phyloP scores from a whole-genome alignment of 371 early-diverging fungal genomes.

The Umbelopsis sp. region DNA sequence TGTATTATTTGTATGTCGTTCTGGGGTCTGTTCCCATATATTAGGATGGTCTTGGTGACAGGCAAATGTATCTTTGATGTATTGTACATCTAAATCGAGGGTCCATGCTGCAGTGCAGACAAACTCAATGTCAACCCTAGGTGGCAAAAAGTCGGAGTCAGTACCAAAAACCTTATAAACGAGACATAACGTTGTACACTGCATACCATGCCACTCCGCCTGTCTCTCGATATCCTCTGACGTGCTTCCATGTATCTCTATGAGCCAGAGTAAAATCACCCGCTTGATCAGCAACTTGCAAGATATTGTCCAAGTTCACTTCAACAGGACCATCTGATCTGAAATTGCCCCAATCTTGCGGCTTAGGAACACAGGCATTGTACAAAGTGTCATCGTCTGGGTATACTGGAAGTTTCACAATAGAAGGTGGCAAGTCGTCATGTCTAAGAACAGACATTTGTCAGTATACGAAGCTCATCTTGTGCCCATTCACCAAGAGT shows the following conservation, averaged over 20 bases:
- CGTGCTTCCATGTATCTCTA: conserved; percentile 46
- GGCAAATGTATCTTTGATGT: conserved; percentile 36
- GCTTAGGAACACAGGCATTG: conserved; percentile 35
- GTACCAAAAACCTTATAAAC: not conserved
- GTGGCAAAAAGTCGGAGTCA: not conserved
- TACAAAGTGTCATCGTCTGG: conserved; percentile 43
- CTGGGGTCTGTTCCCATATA: conserved; percentile 41
- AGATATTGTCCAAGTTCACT: conserved; percentile 34
- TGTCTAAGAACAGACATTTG: conserved; percentile 19
- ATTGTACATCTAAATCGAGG: conserved; percentile 38
- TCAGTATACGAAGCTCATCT: too few species aligned
- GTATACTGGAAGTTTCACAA: conserved; percentile 40
- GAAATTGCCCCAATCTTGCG: conserved; percentile 45
- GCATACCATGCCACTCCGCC: conserved; percentile 49
- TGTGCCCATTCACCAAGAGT: not conserved
- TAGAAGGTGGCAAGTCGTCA: conserved; percentile 43
- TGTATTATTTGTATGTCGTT: conserved; percentile 33
- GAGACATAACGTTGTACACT: not conserved
- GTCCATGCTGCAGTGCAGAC: conserved; percentile 44
- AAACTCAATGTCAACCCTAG: conserved; percentile 49
- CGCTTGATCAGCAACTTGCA: conserved; percentile 41
- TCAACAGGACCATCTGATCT: conserved; percentile 26
- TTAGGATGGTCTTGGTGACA: conserved; percentile 51
- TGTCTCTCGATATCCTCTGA: conserved; percentile 44
- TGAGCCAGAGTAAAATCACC: conserved; percentile 54